Evolutionary conservation across 345 rosid species (phyloP).

Genomic region (Heritiera littoralis): DNA sequence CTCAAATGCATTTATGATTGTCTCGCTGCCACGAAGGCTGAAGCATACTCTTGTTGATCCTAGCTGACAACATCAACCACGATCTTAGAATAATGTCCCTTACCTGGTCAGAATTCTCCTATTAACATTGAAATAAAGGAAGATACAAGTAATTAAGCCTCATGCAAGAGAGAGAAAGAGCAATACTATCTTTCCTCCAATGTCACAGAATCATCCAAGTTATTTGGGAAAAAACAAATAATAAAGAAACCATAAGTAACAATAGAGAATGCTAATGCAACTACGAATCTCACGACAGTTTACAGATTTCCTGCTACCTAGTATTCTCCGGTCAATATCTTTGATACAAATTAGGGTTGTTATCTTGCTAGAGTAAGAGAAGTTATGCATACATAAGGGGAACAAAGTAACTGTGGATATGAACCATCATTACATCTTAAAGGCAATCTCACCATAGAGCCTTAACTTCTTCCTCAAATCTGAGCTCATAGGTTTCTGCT

Average conservation of each 20-base stretch:
- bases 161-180: background rate
- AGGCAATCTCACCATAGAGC: conserved; percentile 55
- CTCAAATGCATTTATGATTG: background rate
- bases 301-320: background rate
- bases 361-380: conserved; percentile 3
- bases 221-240: background rate
- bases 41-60: background rate
- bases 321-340: background rate
- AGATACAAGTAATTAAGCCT: background rate
- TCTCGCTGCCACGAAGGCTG: too few species aligned
- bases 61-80: background rate
- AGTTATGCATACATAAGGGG: conserved; percentile 5
- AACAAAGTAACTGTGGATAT: background rate
- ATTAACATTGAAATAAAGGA: background rate
- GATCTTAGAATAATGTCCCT: background rate
- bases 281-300: background rate
- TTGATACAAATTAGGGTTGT: conserved; percentile 4
- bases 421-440: background rate
- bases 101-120: background rate
- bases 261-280: background rate
- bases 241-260: background rate
- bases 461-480: conserved; percentile 49
- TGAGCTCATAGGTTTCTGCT: conserved; percentile 50
- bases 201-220: background rate
- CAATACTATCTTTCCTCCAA: background rate